Conservation (phyloP, 768 basidiomycete species). For the Dendrothele bispora region DNA sequence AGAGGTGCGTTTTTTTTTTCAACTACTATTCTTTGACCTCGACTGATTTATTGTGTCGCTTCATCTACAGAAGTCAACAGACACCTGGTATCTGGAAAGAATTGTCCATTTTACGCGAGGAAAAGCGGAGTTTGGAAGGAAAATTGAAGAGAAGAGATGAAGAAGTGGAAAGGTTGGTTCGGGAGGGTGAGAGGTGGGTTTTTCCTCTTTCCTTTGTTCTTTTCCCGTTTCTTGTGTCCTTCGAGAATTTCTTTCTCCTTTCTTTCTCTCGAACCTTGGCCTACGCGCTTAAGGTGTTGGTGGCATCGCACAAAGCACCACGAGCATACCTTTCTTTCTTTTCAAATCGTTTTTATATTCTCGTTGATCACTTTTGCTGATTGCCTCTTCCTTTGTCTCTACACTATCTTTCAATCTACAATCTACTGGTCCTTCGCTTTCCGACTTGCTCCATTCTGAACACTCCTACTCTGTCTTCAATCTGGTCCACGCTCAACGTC, state of each 20-base stretch:
- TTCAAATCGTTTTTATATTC: not conserved
- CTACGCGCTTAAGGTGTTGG: not conserved
- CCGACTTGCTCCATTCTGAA: no score
- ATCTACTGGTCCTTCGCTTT: no score
- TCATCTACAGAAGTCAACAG: no score
- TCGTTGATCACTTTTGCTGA: no score
- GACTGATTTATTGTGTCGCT: no score
- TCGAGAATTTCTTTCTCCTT: not conserved
- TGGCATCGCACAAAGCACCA: not conserved
- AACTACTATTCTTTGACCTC: no score
- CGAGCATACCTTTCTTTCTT: not conserved
- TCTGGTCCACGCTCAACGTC: no score
- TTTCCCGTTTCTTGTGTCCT: not conserved
- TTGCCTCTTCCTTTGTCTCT: no score
- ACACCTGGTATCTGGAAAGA: no score
- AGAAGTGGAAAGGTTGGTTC: not conserved
- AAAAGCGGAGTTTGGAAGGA: slow-evolving; percentile 4
- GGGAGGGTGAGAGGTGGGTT: not conserved
- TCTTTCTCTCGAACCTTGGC: not conserved
- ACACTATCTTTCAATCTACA: no score
- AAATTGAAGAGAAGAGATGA: slow-evolving; percentile 4
- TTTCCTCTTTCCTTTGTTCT: not conserved
- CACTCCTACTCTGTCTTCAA: no score
- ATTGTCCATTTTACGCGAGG: slow-evolving; percentile 6
- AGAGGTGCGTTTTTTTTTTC: no score